Percentiles rank a stretch among this genome's conserved stretches.
Conservation (phyloP, 371 early-diverging fungal species). For the Mortierella sp. region DNA sequence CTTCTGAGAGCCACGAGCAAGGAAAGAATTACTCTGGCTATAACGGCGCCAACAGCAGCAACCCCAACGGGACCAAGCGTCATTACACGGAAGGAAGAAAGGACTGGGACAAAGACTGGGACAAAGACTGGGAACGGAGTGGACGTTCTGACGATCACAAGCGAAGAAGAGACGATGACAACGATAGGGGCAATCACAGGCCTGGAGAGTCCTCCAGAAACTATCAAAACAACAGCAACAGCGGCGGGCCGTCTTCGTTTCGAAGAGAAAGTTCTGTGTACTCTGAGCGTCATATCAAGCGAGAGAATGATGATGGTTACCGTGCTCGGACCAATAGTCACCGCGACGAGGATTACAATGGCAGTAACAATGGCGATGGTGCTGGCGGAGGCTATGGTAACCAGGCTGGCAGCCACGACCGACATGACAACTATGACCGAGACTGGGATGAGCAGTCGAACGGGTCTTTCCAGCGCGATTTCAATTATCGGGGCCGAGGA, state of each 20-base stretch:
- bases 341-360: conserved; percentile 9
- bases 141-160: conserved; percentile 12
- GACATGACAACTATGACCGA: conserved; percentile 14
- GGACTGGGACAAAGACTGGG: conserved; percentile 15
- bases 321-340: conserved; percentile 6
- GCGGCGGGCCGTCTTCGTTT: neutral
- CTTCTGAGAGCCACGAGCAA: conserved; percentile 6
- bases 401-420: conserved; percentile 9
- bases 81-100: conserved; percentile 13
- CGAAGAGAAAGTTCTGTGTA: conserved; percentile 12
- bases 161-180: conserved; percentile 13
- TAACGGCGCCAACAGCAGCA: neutral
- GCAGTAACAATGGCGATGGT: conserved; percentile 9
- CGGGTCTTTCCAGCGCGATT: conserved; percentile 5
- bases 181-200: conserved; percentile 5
- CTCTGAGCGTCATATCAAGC: conserved; percentile 7
- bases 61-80: conserved; percentile 15
- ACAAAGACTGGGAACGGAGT: conserved; percentile 10
- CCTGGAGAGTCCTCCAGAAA: conserved; percentile 2
- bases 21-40: conserved; percentile 5
- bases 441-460: conserved; percentile 9
- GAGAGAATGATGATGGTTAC: conserved; percentile 14
- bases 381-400: conserved; percentile 6
- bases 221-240: conserved; percentile 8
- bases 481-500: conserved; percentile 18